These are phyloP conservation scores for Candida pini DNA, from an alignment of 805 yeast genomes.

Conservation along the genomic window DNA sequence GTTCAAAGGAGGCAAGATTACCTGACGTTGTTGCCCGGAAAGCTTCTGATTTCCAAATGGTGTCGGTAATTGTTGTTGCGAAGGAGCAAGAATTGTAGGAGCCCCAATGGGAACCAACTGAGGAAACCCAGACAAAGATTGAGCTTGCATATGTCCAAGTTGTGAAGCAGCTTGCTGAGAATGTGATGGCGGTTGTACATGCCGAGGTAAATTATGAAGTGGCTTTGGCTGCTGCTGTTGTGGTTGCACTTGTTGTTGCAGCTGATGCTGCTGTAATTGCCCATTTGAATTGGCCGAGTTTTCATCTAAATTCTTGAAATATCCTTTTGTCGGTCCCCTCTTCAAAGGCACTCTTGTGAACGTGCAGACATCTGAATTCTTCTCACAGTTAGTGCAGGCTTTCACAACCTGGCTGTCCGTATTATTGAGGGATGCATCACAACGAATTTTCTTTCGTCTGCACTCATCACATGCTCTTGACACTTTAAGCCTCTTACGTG, in stretches of 20 bases:
- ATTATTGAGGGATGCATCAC: slow-evolving; percentile 53
- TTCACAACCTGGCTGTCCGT: slow-evolving; percentile 42
- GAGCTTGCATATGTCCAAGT: background rate
- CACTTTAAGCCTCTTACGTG: slow-evolving; percentile 62
- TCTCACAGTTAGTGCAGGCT: slow-evolving; percentile 57
- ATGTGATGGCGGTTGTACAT: slow-evolving; percentile 1
- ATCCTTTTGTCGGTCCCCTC: slow-evolving; percentile 77
- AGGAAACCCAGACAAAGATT: slow-evolving; percentile 1
- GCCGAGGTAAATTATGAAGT: slow-evolving; percentile 3
- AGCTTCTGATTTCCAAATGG: slow-evolving; percentile 1
- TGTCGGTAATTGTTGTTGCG: background rate
- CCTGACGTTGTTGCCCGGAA: background rate
- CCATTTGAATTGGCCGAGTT: too few relatives aligned
- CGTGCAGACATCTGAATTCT: slow-evolving; percentile 55
- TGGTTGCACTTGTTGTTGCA: slow-evolving; percentile 7
- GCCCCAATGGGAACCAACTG: too few relatives aligned
- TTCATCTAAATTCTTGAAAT: slow-evolving; percentile 35
- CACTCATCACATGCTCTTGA: slow-evolving; percentile 82
- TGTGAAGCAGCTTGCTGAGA: slow-evolving; percentile 1
- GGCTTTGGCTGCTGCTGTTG: slow-evolving; percentile 9
- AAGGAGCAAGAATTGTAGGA: background rate
- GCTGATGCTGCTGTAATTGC: slow-evolving; percentile 1
- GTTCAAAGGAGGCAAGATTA: background rate
- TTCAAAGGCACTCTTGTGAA: slow-evolving; percentile 70
- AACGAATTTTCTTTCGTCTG: slow-evolving; percentile 64